Evolutionary conservation across 208 protist genomes (phyloP).

Genomic region (Leptomonas seymouri): DNA sequence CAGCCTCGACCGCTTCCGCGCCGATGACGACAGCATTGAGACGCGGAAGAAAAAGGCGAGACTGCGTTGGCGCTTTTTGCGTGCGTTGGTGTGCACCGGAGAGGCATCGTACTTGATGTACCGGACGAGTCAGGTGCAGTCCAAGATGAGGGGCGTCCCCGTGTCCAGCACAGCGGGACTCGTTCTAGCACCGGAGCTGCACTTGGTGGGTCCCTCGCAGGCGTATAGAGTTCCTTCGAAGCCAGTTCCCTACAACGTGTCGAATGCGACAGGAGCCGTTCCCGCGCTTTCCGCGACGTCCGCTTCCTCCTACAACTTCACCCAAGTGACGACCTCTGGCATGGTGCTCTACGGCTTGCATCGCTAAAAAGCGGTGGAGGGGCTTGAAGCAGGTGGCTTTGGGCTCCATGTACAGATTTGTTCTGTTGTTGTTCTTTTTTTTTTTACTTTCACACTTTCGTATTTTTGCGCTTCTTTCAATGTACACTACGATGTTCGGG

Average conservation of each 20-base stretch:
- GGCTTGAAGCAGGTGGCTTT: no score
- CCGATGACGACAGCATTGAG: constrained; percentile 32
- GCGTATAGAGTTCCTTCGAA: constrained; percentile 58
- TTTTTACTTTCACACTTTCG: background rate
- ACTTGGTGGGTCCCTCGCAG: constrained; percentile 47
- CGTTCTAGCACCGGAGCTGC: constrained; percentile 71
- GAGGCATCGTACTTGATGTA: constrained; percentile 77
- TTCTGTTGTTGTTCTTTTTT: background rate
- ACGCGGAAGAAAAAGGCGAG: constrained; percentile 40
- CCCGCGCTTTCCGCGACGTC: constrained; percentile 13
- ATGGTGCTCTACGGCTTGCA: constrained; percentile 67
- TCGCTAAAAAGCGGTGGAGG: background rate
- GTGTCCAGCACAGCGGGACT: constrained; percentile 66
- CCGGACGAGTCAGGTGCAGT: constrained; percentile 57
- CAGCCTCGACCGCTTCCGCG: constrained; percentile 39
- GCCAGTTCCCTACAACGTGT: constrained; percentile 71
- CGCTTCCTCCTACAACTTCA: constrained; percentile 21
- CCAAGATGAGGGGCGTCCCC: constrained; percentile 47
- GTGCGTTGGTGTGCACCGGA: constrained; percentile 77
- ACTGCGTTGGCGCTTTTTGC: constrained; percentile 81
- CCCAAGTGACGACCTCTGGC: constrained; percentile 68
- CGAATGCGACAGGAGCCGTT: background rate
- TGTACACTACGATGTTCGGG: background rate
- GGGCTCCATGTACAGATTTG: no score
- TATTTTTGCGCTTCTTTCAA: background rate